Evolutionary conservation across 768 basidiomycete genomes (phyloP).

Genomic region (Auricularia sp.): DNA sequence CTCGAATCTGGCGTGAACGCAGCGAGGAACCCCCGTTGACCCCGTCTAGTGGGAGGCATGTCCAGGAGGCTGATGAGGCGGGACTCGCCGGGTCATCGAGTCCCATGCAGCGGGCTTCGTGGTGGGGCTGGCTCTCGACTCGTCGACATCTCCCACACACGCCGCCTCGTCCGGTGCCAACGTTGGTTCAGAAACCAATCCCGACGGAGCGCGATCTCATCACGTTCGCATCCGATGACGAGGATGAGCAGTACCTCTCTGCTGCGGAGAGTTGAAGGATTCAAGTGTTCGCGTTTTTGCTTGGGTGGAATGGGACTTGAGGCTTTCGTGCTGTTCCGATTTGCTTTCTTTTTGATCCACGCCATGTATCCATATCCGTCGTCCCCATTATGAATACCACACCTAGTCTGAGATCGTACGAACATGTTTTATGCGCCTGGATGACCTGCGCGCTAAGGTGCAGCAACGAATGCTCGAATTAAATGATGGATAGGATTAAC

Average conservation of each 20-base stretch:
- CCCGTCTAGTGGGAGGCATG: not conserved
- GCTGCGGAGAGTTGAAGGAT: not conserved
- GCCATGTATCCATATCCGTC: too few relatives aligned
- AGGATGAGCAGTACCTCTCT: not conserved
- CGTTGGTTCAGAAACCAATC: not conserved
- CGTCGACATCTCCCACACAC: not conserved
- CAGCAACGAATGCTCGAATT: too few relatives aligned
- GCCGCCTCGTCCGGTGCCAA: not conserved
- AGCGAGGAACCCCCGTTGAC: not conserved
- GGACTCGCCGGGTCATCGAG: not conserved
- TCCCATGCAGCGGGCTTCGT: not conserved
- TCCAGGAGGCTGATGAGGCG: not conserved
- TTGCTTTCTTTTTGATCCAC: too few relatives aligned
- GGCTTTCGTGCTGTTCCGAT: too few relatives aligned
- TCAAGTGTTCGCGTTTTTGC: too few relatives aligned
- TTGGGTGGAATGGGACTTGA: too few relatives aligned
- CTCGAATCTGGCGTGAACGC: not conserved
- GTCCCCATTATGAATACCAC: too few relatives aligned
- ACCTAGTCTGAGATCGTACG: too few relatives aligned
- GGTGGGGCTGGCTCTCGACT: not conserved
- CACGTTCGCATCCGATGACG: not conserved
- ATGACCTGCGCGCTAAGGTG: too few relatives aligned
- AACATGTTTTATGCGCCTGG: too few relatives aligned
- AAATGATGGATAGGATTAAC: not conserved
- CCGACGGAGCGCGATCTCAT: not conserved